phyloP scores from a whole-genome alignment of 805 yeast genomes.

The Vanderwaltozyma yarrowii region DNA sequence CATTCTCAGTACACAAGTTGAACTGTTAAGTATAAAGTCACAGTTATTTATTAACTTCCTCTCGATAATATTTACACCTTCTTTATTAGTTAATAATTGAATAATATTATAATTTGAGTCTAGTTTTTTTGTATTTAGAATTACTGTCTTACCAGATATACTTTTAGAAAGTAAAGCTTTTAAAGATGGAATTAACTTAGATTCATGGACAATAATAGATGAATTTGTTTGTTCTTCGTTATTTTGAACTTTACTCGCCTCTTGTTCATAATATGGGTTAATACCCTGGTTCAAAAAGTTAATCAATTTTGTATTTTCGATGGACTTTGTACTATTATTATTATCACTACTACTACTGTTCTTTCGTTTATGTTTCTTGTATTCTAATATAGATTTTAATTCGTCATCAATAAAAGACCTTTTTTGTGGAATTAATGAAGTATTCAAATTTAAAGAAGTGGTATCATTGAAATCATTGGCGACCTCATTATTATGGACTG shows the following conservation, averaged over 20 bases:
- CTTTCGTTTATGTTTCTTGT: too few species aligned
- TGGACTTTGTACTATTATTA: background rate
- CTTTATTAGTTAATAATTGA: slow-evolving; percentile 5
- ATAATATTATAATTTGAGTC: slow-evolving; percentile 8
- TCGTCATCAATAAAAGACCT: slow-evolving; percentile 19
- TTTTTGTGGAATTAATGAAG: slow-evolving; percentile 14
- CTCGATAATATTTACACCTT: slow-evolving; percentile 10
- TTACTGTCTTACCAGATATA: slow-evolving; percentile 1
- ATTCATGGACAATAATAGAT: too few species aligned
- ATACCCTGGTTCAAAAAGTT: too few species aligned
- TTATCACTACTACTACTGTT: too few species aligned
- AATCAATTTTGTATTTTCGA: too few species aligned
- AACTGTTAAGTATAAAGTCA: slow-evolving; percentile 13
- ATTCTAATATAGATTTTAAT: slow-evolving; percentile 7
- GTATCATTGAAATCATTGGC: background rate
- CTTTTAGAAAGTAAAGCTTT: background rate
- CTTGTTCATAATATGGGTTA: too few species aligned
- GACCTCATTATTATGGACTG: too few species aligned
- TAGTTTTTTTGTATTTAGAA: slow-evolving; percentile 9
- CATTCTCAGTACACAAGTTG: slow-evolving; percentile 13
- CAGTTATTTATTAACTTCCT: slow-evolving; percentile 4
- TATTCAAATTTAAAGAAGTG: slow-evolving; percentile 1
- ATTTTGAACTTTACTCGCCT: too few species aligned
- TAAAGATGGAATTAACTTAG: background rate
- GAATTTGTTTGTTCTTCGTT: too few species aligned